Conservation (phyloP, 257 asterid genomes). For the Solanum stenotomum region DNA sequence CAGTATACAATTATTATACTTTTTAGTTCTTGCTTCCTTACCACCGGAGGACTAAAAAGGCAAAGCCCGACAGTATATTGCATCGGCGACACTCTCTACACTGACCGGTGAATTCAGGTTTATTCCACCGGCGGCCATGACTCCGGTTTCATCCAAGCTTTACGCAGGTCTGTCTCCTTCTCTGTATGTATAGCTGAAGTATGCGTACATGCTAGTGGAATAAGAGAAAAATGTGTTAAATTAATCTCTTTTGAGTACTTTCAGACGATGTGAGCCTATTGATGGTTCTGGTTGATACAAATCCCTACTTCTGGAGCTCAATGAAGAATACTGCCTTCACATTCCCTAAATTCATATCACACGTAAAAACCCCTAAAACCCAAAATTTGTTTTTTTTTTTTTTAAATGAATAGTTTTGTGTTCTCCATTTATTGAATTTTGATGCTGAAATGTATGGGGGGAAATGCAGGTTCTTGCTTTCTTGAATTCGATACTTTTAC, state of each 20-base stretch:
- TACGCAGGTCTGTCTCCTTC: background rate
- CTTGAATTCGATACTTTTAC: slow-evolving; percentile 59
- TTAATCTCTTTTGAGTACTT: background rate
- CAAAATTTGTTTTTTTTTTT: background rate
- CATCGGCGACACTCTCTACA: background rate
- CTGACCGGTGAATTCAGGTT: background rate
- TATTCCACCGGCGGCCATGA: background rate
- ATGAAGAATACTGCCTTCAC: slow-evolving; percentile 34
- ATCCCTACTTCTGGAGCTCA: slow-evolving; percentile 85
- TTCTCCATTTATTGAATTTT: background rate
- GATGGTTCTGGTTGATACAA: slow-evolving; percentile 74
- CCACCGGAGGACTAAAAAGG: background rate
- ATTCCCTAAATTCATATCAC: slow-evolving; percentile 64
- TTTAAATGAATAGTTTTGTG: background rate
- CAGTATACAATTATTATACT: too few species aligned
- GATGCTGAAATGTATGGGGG: background rate
- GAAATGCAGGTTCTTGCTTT: slow-evolving; percentile 63
- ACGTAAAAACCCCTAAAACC: slow-evolving; percentile 28
- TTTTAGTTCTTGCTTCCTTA: background rate
- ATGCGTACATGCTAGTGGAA: background rate
- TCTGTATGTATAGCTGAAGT: background rate
- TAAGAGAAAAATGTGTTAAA: background rate
- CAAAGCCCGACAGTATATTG: background rate
- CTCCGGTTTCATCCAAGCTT: slow-evolving; percentile 4
- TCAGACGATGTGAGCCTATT: slow-evolving; percentile 84